Evolutionary conservation across 192 early-diverging fungal species (phyloP), one percentile per base, ranked within the genome.

Genomic region (Entomortierella parvispora): DNA sequence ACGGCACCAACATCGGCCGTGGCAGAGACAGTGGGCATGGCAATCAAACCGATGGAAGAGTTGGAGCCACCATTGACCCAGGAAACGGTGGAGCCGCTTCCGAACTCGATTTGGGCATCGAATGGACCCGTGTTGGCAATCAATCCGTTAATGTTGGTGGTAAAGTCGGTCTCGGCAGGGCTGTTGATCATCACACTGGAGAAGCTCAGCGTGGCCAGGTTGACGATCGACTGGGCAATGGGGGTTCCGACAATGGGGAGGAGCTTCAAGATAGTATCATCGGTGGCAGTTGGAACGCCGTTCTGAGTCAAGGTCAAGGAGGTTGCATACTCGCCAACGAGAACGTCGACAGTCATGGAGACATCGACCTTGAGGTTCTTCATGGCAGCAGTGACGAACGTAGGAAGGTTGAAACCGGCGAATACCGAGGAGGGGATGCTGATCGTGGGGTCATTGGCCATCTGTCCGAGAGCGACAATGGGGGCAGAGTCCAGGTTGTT

Each of bases 201-300:
- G 33, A 83, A 69, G 32, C 15, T 58, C 33, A 81, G 26, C 4
- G 40, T 65, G 11, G 80, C 68, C 7, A 53, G 52, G 61, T 72
- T 64, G 53, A 89, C 84, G 69, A 89, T 82, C 3, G 69, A 47
- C 68, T 84, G 83, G 18, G 85, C 87, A 69, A 89, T 83, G 22
- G 87, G 87, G 33, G 79, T 81, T 45, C 82, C 85, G 48, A 89
- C 81, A 33, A 85, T 63, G 37, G 85, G 82, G 26, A 87, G 80
- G 20, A 89, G 68, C 51, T 78, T 77, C 47, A 78, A 62, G 66
- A 89, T 68, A 7, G 82, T 80, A n/a, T 48, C 46, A 76, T 89
- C 87, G 3, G 83, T 81, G 14, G 47, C 42, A 37, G 80, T 80
- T 15, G 77, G 71, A 25, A 89, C 80, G 37, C 65, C 65, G 33